Conservation (phyloP, 2,329 filamentous ascomycete species). For the Ascochyta koolunga region DNA sequence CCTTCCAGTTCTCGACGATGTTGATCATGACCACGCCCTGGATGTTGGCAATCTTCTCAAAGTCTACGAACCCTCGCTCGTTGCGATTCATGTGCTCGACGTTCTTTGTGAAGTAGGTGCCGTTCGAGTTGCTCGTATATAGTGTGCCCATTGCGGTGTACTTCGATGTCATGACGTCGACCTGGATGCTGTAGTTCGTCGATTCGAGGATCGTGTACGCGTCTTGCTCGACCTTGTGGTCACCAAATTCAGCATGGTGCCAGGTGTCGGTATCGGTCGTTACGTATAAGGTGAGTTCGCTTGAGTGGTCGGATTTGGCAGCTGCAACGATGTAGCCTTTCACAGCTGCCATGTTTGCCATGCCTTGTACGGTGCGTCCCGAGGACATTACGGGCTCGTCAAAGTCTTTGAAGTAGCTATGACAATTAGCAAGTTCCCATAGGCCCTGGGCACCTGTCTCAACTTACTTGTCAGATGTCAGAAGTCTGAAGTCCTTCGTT, state of each 20-base stretch:
- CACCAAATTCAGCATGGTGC: conserved; percentile 89
- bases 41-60: conserved; percentile 89
- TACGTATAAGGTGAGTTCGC: conserved; percentile 91
- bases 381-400: conserved; percentile 77
- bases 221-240: conserved; percentile 81
- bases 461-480: conserved; percentile 73
- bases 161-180: conserved; percentile 81
- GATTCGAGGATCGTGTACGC: conserved; percentile 94
- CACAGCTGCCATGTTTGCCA: conserved; percentile 80
- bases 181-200: conserved; percentile 96
- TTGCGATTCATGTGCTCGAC: conserved; percentile 92
- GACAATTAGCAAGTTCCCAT: conserved; percentile 21
- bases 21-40: conserved; percentile 94
- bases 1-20: conserved; percentile 82
- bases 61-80: conserved; percentile 78
- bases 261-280: conserved; percentile 82
- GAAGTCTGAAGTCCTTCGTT: conserved; percentile 75
- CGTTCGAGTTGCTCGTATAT: conserved; percentile 96
- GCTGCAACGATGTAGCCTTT: conserved; percentile 89
- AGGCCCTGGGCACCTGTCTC: background rate
- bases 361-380: conserved; percentile 75
- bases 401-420: conserved; percentile 69
- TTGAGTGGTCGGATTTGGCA: conserved; percentile 76
- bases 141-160: conserved; percentile 80
- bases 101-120: conserved; percentile 93